Evolutionary conservation across 1,139 yeast species (phyloP).

Genomic region (Diutina pseudorugosa): DNA sequence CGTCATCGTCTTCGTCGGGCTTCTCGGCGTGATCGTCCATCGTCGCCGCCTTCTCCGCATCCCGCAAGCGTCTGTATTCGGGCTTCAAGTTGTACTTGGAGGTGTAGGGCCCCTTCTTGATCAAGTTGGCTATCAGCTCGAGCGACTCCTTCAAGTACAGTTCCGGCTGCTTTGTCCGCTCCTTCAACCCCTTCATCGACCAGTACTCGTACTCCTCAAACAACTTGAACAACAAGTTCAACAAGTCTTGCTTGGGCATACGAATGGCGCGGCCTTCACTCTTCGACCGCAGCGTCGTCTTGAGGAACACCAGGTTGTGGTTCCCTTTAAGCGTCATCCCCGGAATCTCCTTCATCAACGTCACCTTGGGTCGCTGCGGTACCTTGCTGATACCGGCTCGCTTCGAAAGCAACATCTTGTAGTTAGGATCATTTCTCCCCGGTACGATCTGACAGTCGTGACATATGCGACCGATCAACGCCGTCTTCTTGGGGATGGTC

Average conservation of each 20-base stretch:
- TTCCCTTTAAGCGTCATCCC: constrained; percentile 71
- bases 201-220: constrained; percentile 95
- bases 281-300: constrained; percentile 27
- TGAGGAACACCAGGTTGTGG: constrained; percentile 50
- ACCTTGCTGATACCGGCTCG: not conserved
- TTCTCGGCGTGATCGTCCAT: constrained; percentile 27
- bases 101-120: constrained; percentile 93
- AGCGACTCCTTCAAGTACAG: constrained; percentile 81
- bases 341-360: constrained; percentile 69
- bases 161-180: constrained; percentile 93
- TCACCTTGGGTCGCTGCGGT: constrained; percentile 54
- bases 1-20: constrained; percentile 22
- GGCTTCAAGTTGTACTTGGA: constrained; percentile 82
- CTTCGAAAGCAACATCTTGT: constrained; percentile 28
- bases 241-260: constrained; percentile 84
- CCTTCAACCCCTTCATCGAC: constrained; percentile 90
- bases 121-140: constrained; percentile 80
- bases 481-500: constrained; percentile 77
- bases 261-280: constrained; percentile 85
- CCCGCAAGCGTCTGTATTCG: constrained; percentile 74
- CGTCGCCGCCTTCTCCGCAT: constrained; percentile 61
- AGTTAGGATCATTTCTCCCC: constrained; percentile 57
- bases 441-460: constrained; percentile 91
- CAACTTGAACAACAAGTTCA: constrained; percentile 76
- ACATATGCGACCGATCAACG: constrained; percentile 74